Evolutionary conservation across 2,329 filamentous ascomycete genomes (phyloP), one percentile per base, ranked within the genome.

Genomic region (Alternaria arbusti): DNA sequence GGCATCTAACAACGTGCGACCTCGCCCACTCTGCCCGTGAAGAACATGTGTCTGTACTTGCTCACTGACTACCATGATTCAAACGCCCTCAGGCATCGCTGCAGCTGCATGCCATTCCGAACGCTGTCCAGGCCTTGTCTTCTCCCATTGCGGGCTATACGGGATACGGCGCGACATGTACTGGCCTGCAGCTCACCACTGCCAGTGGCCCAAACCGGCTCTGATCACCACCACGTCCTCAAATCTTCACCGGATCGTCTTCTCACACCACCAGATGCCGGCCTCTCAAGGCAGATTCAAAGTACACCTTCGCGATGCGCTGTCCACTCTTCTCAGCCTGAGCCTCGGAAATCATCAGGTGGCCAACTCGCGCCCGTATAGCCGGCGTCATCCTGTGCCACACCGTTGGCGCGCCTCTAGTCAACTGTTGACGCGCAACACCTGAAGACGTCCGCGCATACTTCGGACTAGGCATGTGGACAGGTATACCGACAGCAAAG

Each of bases 321-420:
- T 61, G 49, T 54, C 46, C 58, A 30, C 40, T 47, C 26, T 50
- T 43, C 25, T 68, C 61, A 64, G 59, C 61, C 63, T 64, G 64
- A 67, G 66, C 62, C 64, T 65, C 58, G 61, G 36, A 36, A 57
- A 47, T 30, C 56, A 49, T 67, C 66, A 67, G 49, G 64, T 70
- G 66, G 62, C 58, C 68, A 69, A 59, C 28, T 59, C 49, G 40
- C 59, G 54, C 65, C 66, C 64, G 64, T 51, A 61, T 64, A 68
- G 26, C 68, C 64, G 64, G 66, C 56, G 49, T 63, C 59, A 63
- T 59, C 58, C 43, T 66, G 54, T 63, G 63, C 67, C 63, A 66
- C 61, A 57, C 50, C 47, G 47, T 63, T 66, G 65, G 61, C 61
- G 57, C 54, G 44, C 54, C 59, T 62, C 36, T 57, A 54, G 55